Evolutionary conservation across 1,139 yeast species (phyloP).

Genomic region (Trichomonascaceae sp.): DNA sequence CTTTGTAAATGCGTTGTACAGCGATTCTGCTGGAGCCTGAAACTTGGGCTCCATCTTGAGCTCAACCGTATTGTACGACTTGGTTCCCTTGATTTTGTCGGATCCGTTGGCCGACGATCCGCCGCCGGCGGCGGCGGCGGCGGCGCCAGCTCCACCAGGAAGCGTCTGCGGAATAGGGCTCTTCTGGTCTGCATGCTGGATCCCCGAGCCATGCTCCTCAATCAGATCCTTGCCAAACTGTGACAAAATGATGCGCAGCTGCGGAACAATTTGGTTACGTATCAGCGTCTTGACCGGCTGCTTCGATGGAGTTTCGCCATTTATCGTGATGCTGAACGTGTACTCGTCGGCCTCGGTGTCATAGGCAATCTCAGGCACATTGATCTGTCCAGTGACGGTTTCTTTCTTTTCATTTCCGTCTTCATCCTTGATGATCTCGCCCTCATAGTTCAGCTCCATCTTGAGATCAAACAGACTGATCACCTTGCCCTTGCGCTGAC

Average conservation of each 20-base stretch:
- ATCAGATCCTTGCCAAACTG: slow-evolving; percentile 71
- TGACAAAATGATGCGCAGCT: slow-evolving; percentile 45
- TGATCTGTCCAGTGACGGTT: slow-evolving; percentile 49
- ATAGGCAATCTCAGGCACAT: slow-evolving; percentile 89
- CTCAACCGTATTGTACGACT: slow-evolving; percentile 59
- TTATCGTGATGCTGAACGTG: slow-evolving; percentile 67
- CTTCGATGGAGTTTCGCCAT: slow-evolving; percentile 36
- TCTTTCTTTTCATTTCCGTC: slow-evolving; percentile 27
- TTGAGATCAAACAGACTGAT: slow-evolving; percentile 80
- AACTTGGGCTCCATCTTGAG: slow-evolving; percentile 68
- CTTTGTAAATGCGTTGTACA: slow-evolving; percentile 64
- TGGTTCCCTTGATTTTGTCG: slow-evolving; percentile 30
- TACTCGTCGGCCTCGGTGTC: slow-evolving; percentile 78
- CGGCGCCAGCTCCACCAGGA: slow-evolving; percentile 6
- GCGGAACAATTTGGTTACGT: slow-evolving; percentile 52
- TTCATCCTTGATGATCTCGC: slow-evolving; percentile 30
- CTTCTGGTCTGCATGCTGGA: slow-evolving; percentile 49
- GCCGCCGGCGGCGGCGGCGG: slow-evolving; percentile 11
- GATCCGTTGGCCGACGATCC: slow-evolving; percentile 10
- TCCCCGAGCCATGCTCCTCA: slow-evolving; percentile 64
- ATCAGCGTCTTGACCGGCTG: slow-evolving; percentile 40
- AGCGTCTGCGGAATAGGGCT: slow-evolving; percentile 3
- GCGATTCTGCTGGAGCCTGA: slow-evolving; percentile 77
- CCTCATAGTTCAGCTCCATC: slow-evolving; percentile 47
- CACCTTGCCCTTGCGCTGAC: slow-evolving; percentile 93